Base-by-base conservation (phyloP, 192 early-diverging fungal species). In the Paraglomus occultum region DNA sequence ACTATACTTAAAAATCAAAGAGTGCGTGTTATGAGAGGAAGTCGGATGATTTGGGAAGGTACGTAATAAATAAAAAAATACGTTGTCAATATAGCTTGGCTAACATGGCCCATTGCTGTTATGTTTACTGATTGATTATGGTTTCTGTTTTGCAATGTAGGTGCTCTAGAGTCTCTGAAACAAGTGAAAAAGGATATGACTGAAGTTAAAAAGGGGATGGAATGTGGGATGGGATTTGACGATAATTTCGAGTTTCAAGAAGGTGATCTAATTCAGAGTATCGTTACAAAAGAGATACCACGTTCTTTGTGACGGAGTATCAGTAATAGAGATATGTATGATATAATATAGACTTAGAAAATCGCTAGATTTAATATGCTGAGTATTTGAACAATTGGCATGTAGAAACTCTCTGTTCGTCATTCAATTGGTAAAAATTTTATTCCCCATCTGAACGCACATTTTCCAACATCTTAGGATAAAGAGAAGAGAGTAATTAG, bases 171-270 rank as follows among this genome's bases (percentile, higher is more conserved):
- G 73, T 82, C 87, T 39, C 84, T 99, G 69, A 89, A 90, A 77
- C 90, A 95, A 61, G 81, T 92, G 64, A 99, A 97, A 76, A 91
- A 94, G 59, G 92, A 95, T 71, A 89, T 96, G 44, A 72, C 74
- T 23, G 96, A 99, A 81, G 90, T 88, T 39, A 84, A 84, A 64
- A 99, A 97, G 78, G 95, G 95, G n/a, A 80, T 91, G 38, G 96
- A 99, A 82, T 99, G 95, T 74, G 96, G 96, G 15, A 90, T 99
- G 75, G 84, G 85, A 55, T 91, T 99, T 80, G 92, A 91, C 15
- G 88, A 85, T 10, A 97, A 93, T 72, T 80, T 81, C 6, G 90
- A 89, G 11, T 80, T 94, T 60, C 75, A 87, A 74, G 87, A 83
- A 47, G 95, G 95, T 10, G 96, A 99, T 84, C 69, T 87, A 38